Evolutionary conservation across 768 basidiomycete species (phyloP).

Genomic region (Trametes cubensis): DNA sequence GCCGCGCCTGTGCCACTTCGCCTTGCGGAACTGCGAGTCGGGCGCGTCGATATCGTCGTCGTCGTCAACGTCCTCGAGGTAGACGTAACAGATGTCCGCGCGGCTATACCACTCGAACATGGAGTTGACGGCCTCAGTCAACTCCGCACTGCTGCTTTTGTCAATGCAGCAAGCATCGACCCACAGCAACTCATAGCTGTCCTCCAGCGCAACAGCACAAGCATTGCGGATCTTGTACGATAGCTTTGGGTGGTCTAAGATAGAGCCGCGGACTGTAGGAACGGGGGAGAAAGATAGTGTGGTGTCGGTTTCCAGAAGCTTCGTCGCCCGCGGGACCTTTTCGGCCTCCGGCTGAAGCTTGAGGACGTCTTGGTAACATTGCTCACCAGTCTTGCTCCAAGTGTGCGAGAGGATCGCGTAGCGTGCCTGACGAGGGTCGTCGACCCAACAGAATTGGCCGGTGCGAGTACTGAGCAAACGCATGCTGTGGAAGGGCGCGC

Average conservation of each 20-base stretch:
- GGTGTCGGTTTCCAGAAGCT: too few species aligned
- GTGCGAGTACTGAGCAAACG: too few species aligned
- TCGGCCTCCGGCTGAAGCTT: too few species aligned
- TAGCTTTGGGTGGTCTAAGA: background rate
- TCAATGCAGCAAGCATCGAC: slow-evolving; percentile 1
- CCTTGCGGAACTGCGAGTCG: slow-evolving; percentile 1
- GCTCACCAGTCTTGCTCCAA: too few species aligned
- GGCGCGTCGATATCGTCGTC: background rate
- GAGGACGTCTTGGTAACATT: too few species aligned
- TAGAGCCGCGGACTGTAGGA: too few species aligned
- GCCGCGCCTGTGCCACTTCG: slow-evolving; percentile 8
- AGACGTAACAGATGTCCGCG: slow-evolving; percentile 10
- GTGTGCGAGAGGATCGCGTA: too few species aligned
- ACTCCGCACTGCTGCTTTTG: slow-evolving; percentile 9
- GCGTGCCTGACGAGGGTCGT: too few species aligned
- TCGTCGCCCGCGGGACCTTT: too few species aligned
- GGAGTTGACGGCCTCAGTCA: slow-evolving; percentile 12
- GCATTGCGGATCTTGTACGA: background rate
- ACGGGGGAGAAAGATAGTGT: too few species aligned
- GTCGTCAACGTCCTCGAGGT: slow-evolving; percentile 11
- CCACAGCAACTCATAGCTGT: background rate
- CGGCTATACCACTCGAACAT: slow-evolving; percentile 11
- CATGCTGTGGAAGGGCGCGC: too few species aligned
- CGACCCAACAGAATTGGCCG: too few species aligned
- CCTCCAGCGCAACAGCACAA: background rate